phyloP scores from a whole-genome alignment of 495 filamentous ascomycete genomes.

The Halenospora varia region DNA sequence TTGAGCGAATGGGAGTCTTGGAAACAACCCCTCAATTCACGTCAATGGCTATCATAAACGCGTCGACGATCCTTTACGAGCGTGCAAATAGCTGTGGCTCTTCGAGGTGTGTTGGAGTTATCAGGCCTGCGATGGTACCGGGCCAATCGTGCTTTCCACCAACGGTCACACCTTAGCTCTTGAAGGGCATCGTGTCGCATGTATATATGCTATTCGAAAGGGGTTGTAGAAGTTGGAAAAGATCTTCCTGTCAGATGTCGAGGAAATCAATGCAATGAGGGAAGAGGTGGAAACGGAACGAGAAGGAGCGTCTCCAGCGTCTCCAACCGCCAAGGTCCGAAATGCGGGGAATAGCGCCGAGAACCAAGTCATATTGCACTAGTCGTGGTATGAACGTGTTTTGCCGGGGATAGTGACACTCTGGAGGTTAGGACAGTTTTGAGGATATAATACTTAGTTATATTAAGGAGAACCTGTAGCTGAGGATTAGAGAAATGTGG shows the following conservation, averaged over 20 bases:
- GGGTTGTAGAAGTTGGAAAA: neutral
- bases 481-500: too few species aligned
- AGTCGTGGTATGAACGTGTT: neutral
- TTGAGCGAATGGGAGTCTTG: neutral
- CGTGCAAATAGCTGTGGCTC: too few species aligned
- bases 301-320: too few species aligned
- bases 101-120: neutral
- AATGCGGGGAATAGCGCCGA: neutral
- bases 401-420: neutral
- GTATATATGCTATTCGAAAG: neutral
- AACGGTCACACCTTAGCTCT: neutral
- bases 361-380: neutral
- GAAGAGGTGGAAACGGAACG: neutral
- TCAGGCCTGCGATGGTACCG: neutral
- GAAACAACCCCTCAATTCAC: neutral
- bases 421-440: neutral
- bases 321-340: neutral
- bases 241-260: neutral
- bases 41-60: neutral
- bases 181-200: neutral
- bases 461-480: too few species aligned
- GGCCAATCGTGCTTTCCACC: neutral
- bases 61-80: too few species aligned
- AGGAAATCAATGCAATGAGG: neutral
- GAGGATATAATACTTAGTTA: too few species aligned